These are phyloP conservation scores for Andrographis paniculata DNA, from an alignment of 305 asterid genomes.

Conservation along the genomic window DNA sequence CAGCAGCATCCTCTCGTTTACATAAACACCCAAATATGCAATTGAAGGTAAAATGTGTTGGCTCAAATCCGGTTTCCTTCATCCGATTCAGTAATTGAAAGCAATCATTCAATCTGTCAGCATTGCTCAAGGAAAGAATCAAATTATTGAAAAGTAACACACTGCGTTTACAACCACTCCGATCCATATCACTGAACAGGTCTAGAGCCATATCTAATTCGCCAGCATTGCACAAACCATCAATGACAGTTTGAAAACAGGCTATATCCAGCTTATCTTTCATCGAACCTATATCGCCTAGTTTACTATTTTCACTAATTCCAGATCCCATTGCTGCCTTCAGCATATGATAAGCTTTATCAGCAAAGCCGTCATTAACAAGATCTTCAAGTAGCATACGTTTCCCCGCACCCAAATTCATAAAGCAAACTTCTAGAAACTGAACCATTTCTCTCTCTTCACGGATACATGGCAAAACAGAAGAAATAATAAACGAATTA, in stretches of 20 bases:
- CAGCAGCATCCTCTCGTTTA: constrained; percentile 40
- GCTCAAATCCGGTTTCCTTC: constrained; percentile 52
- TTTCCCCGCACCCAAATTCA: constrained; percentile 33
- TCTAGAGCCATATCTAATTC: constrained; percentile 56
- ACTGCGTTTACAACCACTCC: constrained; percentile 37
- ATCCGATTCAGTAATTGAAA: constrained; percentile 53
- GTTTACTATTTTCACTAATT: constrained; percentile 24
- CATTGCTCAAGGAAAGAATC: constrained; percentile 47
- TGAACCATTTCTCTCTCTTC: constrained; percentile 42
- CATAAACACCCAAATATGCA: constrained; percentile 81
- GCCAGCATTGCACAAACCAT: constrained; percentile 50
- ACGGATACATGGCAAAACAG: constrained; percentile 35
- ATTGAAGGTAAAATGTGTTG: constrained; percentile 78
- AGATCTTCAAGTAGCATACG: constrained; percentile 34
- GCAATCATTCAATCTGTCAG: constrained; percentile 48
- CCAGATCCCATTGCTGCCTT: constrained; percentile 27
- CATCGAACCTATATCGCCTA: constrained; percentile 16
- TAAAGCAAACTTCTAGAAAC: constrained; percentile 36
- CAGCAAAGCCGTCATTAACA: constrained; percentile 42
- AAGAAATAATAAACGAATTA: constrained; percentile 43
- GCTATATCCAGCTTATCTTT: constrained; percentile 31
- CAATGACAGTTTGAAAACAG: constrained; percentile 60
- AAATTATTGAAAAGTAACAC: constrained; percentile 64
- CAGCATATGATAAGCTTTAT: constrained; percentile 55
- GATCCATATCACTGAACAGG: constrained; percentile 51